Evolutionary conservation across 805 yeast genomes (phyloP).

Genomic region (Teunomyces atbi): DNA sequence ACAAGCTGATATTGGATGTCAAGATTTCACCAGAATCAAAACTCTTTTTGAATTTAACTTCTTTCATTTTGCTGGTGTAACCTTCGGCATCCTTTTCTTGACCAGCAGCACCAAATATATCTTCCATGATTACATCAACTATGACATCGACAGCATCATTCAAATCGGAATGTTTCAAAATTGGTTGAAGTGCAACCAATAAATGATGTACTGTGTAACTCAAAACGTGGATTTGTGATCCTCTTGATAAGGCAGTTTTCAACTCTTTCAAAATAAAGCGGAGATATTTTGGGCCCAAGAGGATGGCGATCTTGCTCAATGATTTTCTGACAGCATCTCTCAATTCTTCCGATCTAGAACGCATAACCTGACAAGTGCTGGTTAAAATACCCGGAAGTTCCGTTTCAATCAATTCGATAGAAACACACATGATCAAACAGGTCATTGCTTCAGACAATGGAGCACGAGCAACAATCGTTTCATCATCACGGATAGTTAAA

Average conservation of each 20-base stretch:
- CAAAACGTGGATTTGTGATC: constrained; percentile 90
- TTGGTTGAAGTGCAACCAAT: constrained; percentile 49
- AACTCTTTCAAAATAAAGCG: constrained; percentile 76
- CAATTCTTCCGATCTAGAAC: constrained; percentile 81
- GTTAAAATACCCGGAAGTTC: constrained; percentile 82
- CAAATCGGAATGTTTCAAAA: constrained; percentile 65
- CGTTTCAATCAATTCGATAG: constrained; percentile 50
- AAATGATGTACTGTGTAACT: constrained; percentile 83
- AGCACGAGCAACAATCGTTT: constrained; percentile 70
- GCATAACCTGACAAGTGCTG: constrained; percentile 80
- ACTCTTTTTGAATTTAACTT: constrained; percentile 86
- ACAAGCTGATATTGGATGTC: constrained; percentile 60
- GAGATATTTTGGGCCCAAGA: constrained; percentile 73
- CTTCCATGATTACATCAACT: constrained; percentile 82
- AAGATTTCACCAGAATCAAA: constrained; percentile 82
- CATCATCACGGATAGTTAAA: constrained; percentile 68
- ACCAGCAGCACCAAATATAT: constrained; percentile 86
- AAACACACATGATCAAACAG: constrained; percentile 60
- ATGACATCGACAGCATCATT: constrained; percentile 63
- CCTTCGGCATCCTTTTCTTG: constrained; percentile 95
- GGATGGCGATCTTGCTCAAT: constrained; percentile 58
- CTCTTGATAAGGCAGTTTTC: constrained; percentile 74
- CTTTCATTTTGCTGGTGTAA: constrained; percentile 80
- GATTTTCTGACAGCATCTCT: constrained; percentile 84
- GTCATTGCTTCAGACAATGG: constrained; percentile 82